Conservation (phyloP, 1,284 basidiomycete genomes). For the Sanguinoderma infundibulare region DNA sequence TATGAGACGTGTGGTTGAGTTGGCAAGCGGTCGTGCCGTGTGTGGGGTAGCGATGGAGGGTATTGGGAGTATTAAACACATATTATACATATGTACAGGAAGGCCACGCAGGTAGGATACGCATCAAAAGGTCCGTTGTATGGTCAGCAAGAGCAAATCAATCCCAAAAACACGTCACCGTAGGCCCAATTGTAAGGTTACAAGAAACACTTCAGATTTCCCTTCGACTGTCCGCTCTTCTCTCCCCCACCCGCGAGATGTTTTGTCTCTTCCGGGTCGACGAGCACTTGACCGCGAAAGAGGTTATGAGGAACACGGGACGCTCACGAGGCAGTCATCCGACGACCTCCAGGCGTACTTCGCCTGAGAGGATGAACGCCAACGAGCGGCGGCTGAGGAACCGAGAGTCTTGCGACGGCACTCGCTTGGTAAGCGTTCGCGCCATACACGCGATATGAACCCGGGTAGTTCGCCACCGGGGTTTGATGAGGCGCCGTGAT, state of each 20-base stretch:
- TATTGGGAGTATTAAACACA: not conserved
- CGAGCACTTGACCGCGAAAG: not conserved
- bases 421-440: not conserved
- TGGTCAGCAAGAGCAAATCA: not conserved
- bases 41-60: not conserved
- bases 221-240: not conserved
- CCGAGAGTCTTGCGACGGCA: not conserved
- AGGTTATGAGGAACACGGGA: not conserved
- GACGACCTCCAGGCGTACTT: conserved; percentile 15
- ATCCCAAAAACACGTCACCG: conserved; percentile 4
- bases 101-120: not conserved
- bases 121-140: not conserved
- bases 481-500: not conserved
- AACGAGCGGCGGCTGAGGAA: conserved; percentile 8
- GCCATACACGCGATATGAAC: conserved; percentile 5
- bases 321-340: conserved; percentile 23
- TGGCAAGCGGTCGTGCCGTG: not conserved
- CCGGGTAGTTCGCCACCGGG: conserved; percentile 2
- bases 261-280: not conserved
- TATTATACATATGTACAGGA: conserved; percentile 7
- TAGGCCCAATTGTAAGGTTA: not conserved
- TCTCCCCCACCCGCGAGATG: not conserved
- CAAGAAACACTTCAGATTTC: not conserved
- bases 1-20: conserved; percentile 1
- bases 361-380: conserved; percentile 12